Evolutionary conservation across 2,329 filamentous ascomycete genomes (phyloP), one percentile per base, ranked within the genome.

Genomic region (Harringtonia aguacate): DNA sequence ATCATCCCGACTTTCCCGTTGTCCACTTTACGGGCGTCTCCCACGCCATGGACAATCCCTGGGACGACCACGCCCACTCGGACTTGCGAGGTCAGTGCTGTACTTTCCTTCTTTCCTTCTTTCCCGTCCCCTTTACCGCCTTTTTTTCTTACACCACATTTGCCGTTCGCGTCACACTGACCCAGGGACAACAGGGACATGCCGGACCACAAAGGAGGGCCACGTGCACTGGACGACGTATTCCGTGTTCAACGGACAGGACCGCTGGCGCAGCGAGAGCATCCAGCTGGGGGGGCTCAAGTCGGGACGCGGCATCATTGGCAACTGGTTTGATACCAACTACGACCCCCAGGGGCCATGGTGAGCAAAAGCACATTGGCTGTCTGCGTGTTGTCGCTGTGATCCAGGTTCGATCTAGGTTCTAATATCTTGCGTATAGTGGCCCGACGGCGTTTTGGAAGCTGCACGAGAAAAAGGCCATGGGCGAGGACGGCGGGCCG

Each of bases 381-480:
- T n/a, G n/a, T n/a, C n/a, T n/a, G n/a, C n/a, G n/a, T n/a, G n/a
- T n/a, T n/a, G n/a, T n/a, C n/a, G n/a, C n/a, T n/a, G n/a, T n/a
- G n/a, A n/a, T n/a, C n/a, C n/a, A n/a, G n/a, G n/a, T n/a, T n/a
- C 22, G 7, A 29, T 17, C 2, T 4, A 13, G 14, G 10, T 34
- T 14, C 30, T 41, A 14, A 31, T 18, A 29, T 36, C 8, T 43
- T 12, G 9, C 18, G 10, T 10, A 10, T 10, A 81, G 73, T 2
- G 84, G 84, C 0, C 84, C 84, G 2, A 86, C 81, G 2, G 81
- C 79, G 0, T 87, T 86, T 54, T 90, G 84, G 84, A 89, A 89
- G 61, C 66, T 81, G 33, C 43, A 52, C 29, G 43, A 45, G 12
- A 43, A 42, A n/a, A 41, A 34, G 12, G 9, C 27, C n/a, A 22